Conservation (phyloP, 2,329 filamentous ascomycete species). For the Cryoendolithus antarcticus region DNA sequence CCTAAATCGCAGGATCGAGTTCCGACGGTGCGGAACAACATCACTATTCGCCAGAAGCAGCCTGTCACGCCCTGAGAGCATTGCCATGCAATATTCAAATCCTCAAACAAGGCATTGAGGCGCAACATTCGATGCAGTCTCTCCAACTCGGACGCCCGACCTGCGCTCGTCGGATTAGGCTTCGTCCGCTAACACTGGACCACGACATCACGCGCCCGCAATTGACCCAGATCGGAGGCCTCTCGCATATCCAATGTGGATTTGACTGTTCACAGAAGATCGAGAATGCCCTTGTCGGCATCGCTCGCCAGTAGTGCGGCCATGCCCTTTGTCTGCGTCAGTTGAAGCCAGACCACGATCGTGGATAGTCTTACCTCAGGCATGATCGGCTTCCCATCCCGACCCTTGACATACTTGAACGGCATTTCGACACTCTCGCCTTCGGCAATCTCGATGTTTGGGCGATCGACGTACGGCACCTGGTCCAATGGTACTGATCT, state of each 20-base stretch:
- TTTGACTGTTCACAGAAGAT: constrained; percentile 52
- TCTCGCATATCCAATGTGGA: neutral
- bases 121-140: too few species aligned
- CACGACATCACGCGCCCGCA: too few species aligned
- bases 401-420: constrained; percentile 79
- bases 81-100: too few species aligned
- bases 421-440: constrained; percentile 89
- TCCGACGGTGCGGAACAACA: too few species aligned
- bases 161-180: too few species aligned
- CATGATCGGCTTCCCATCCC: constrained; percentile 71
- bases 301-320: constrained; percentile 85
- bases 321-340: constrained; percentile 59
- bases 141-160: too few species aligned
- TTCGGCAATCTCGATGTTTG: constrained; percentile 78
- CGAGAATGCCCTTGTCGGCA: constrained; percentile 80
- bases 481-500: constrained; percentile 58
- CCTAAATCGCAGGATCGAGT: too few species aligned
- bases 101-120: too few species aligned
- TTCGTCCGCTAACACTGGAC: too few species aligned
- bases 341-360: constrained; percentile 1
- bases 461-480: constrained; percentile 74
- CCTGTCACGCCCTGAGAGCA: too few species aligned
- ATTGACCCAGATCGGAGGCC: too few species aligned
- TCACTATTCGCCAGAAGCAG: too few species aligned
- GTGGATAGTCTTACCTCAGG: constrained; percentile 51